These are phyloP conservation scores for Penicillium ochrochloron DNA, from an alignment of 495 filamentous ascomycete species.

Conservation along the genomic window DNA sequence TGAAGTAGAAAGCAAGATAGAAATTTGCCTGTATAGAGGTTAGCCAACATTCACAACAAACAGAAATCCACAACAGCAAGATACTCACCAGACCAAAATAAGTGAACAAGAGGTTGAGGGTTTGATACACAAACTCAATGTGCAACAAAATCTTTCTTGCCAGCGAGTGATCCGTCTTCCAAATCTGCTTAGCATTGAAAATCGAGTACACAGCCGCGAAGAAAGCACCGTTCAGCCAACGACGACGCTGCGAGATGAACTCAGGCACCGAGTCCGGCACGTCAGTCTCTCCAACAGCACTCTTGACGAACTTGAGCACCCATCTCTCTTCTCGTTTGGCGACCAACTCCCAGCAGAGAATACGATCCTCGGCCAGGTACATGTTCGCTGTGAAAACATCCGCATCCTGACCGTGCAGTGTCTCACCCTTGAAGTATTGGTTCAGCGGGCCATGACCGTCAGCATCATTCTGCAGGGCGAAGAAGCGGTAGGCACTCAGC, in stretches of 20 bases:
- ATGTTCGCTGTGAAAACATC: constrained; percentile 99
- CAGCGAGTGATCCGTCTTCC: constrained; percentile 90
- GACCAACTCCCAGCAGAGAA: constrained; percentile 98
- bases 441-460: constrained; percentile 93
- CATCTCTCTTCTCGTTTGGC: constrained; percentile 93
- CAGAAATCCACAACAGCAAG: not conserved
- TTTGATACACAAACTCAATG: constrained; percentile 95
- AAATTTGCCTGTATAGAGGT: constrained; percentile 75
- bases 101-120: constrained; percentile 88
- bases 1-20: constrained; percentile 98
- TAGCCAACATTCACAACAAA: not conserved
- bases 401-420: constrained; percentile 92
- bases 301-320: constrained; percentile 98
- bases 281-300: constrained; percentile 94
- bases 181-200: constrained; percentile 91
- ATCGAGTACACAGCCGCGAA: constrained; percentile 98
- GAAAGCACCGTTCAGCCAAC: constrained; percentile 99
- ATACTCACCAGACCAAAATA: constrained; percentile 82
- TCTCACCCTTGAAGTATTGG: constrained; percentile 99
- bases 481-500: constrained; percentile 92
- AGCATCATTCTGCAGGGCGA: constrained; percentile 95
- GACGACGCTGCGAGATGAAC: constrained; percentile 91
- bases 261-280: constrained; percentile 80
- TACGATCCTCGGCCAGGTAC: constrained; percentile 98
- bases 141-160: constrained; percentile 89